These are phyloP conservation scores for Cornus suecica DNA, from an alignment of 148 eudicot genomes.

Conservation along the genomic window DNA sequence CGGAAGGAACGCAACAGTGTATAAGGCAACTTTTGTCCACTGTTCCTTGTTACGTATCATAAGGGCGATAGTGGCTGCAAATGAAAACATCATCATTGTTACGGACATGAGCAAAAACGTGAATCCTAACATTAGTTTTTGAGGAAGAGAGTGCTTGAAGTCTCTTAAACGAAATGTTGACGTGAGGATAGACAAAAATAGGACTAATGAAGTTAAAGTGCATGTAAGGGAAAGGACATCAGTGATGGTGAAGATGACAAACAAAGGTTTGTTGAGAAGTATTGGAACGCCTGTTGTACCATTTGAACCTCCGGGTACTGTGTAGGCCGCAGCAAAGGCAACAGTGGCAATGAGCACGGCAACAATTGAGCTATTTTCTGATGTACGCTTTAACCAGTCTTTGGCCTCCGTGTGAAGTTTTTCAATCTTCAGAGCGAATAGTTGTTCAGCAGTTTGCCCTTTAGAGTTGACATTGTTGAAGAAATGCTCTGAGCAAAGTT, in stretches of 20 bases:
- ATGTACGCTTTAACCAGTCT: not conserved
- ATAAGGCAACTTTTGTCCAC: conserved; percentile 8
- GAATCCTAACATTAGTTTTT: conserved; percentile 3
- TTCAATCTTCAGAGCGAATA: no score
- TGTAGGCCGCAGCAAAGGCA: conserved; percentile 16
- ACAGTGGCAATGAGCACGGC: conserved; percentile 12
- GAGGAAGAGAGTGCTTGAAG: conserved; percentile 5
- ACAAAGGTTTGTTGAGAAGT: conserved; percentile 8
- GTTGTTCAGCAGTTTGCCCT: no score
- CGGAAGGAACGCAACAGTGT: not conserved
- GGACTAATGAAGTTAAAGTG: not conserved
- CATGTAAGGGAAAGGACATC: conserved; percentile 13
- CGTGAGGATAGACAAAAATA: conserved; percentile 6
- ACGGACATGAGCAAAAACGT: not conserved
- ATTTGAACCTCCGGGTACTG: conserved; percentile 10
- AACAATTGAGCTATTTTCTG: conserved; percentile 6
- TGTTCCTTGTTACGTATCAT: not conserved
- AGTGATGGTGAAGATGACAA: conserved; percentile 2
- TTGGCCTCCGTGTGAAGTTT: no score
- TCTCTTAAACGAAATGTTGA: not conserved
- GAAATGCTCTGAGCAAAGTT: not conserved
- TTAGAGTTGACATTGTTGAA: not conserved
- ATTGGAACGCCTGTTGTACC: not conserved
- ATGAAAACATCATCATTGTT: conserved; percentile 10
- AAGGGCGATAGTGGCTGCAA: conserved; percentile 2